phyloP scores from a whole-genome alignment of 371 early-diverging fungal genomes.

The Capillidium heterosporum region DNA sequence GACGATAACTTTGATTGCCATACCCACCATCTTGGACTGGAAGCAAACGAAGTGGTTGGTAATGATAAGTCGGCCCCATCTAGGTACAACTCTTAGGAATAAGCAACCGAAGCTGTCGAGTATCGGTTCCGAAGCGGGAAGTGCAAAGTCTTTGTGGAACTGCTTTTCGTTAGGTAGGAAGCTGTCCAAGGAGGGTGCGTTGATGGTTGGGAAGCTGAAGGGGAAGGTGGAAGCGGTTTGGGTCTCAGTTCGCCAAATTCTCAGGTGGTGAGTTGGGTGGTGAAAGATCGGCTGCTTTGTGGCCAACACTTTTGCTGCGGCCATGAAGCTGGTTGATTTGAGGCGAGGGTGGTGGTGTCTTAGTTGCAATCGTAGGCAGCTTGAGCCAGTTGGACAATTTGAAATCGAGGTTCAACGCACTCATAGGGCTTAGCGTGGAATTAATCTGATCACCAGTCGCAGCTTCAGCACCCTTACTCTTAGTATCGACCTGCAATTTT shows the following conservation, averaged over 20 bases:
- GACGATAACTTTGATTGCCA: conserved; percentile 8
- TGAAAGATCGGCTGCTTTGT: not conserved
- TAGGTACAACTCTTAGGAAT: conserved; percentile 3
- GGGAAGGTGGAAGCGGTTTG: not conserved
- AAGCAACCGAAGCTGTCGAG: not conserved
- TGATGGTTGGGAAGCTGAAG: not conserved
- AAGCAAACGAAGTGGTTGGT: conserved; percentile 4
- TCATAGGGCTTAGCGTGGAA: not conserved
- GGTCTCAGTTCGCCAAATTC: not conserved
- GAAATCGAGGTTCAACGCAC: not conserved
- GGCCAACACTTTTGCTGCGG: no score
- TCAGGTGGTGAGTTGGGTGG: not conserved
- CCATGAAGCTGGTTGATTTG: no score
- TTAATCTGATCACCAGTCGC: no score
- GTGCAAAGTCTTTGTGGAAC: not conserved
- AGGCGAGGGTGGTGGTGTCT: no score
- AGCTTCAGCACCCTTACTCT: no score
- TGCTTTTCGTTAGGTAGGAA: conserved; percentile 2
- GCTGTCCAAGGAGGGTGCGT: not conserved
- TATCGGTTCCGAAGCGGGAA: not conserved
- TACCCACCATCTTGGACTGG: not conserved
- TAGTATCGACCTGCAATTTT: no score
- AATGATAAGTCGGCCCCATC: conserved; percentile 3
- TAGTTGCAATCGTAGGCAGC: not conserved
- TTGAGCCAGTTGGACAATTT: not conserved